A percentile compares a stretch with the other conserved stretches of the same genome.
phyloP scores from a whole-genome alignment of 2,329 filamentous ascomycete genomes.

The Aspergillus viridinutans region DNA sequence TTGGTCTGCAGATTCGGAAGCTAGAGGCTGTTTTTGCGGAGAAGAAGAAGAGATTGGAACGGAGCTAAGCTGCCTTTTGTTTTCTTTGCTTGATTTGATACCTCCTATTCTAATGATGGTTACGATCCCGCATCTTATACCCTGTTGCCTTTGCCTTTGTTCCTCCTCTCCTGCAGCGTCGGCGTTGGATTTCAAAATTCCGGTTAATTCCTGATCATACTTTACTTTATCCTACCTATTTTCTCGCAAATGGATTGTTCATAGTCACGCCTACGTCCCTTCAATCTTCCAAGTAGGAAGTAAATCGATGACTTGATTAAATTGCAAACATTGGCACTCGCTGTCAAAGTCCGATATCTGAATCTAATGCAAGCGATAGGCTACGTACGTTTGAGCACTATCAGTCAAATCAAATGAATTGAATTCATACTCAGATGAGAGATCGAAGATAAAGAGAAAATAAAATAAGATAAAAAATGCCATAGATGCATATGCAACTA shows the following conservation, averaged over 20 bases:
- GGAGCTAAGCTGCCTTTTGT: constrained; percentile 5
- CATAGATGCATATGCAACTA: not conserved
- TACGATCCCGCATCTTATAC: constrained; percentile 5
- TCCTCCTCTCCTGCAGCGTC: constrained; percentile 7
- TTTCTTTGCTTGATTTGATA: not conserved
- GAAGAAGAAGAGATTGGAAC: constrained; percentile 38
- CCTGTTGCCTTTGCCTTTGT: constrained; percentile 3
- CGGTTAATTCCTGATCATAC: not conserved
- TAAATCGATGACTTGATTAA: not conserved
- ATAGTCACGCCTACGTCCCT: not conserved
- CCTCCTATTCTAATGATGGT: not conserved
- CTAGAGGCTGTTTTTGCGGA: constrained; percentile 67
- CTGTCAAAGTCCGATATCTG: not conserved
- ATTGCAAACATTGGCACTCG: not conserved
- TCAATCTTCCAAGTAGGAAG: not conserved
- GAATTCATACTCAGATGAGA: constrained; percentile 6
- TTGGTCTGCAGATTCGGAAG: constrained; percentile 54
- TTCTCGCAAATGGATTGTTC: not conserved
- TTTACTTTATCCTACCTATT: not conserved
- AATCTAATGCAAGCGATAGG: constrained; percentile 4
- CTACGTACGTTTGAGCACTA: constrained; percentile 6
- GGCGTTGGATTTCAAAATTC: constrained; percentile 9
- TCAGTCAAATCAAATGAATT: not conserved
- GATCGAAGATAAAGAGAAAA: constrained; percentile 11
- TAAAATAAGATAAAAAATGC: constrained; percentile 2